These are phyloP conservation scores for Fusarium algeriense DNA, from an alignment of 2,329 filamentous ascomycete genomes.

Conservation along the genomic window DNA sequence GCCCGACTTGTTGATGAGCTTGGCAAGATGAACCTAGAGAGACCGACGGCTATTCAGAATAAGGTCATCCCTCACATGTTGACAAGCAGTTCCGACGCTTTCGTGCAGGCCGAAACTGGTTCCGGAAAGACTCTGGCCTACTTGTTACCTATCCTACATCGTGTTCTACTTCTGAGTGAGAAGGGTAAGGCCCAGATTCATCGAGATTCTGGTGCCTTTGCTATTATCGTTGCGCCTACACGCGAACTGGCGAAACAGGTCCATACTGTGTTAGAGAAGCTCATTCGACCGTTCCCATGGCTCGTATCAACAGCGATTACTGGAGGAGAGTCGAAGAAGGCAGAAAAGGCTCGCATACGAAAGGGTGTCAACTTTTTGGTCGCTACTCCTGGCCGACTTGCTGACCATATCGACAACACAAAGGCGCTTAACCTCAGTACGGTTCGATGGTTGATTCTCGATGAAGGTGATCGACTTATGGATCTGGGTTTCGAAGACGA, in stretches of 20 bases:
- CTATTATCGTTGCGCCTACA: constrained; percentile 92
- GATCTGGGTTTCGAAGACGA: constrained; percentile 97
- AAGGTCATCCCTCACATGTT: constrained; percentile 86
- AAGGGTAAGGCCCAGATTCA: constrained; percentile 72
- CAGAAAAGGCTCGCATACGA: constrained; percentile 91
- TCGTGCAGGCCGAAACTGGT: constrained; percentile 96
- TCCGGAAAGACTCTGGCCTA: constrained; percentile 99
- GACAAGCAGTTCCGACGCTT: constrained; percentile 86
- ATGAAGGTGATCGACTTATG: constrained; percentile 98
- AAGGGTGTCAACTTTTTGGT: constrained; percentile 97
- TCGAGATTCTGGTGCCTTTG: constrained; percentile 90
- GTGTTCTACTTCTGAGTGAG: constrained; percentile 81
- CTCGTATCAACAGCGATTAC: constrained; percentile 89
- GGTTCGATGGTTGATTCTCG: constrained; percentile 92
- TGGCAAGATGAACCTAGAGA: constrained; percentile 87
- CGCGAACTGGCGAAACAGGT: constrained; percentile 96
- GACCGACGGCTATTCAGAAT: constrained; percentile 94
- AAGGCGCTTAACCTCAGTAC: constrained; percentile 88
- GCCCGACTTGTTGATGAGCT: constrained; percentile 84
- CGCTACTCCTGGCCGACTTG: constrained; percentile 90
- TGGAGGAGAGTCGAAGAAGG: constrained; percentile 76
- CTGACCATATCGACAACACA: constrained; percentile 93
- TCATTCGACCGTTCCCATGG: constrained; percentile 92
- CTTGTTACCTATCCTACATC: constrained; percentile 89
- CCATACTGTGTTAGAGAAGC: constrained; percentile 82